Percentiles rank a stretch among this genome's conserved stretches.
Conservation (phyloP, 2,329 filamentous ascomycete genomes). For the Neonectria faginata region DNA sequence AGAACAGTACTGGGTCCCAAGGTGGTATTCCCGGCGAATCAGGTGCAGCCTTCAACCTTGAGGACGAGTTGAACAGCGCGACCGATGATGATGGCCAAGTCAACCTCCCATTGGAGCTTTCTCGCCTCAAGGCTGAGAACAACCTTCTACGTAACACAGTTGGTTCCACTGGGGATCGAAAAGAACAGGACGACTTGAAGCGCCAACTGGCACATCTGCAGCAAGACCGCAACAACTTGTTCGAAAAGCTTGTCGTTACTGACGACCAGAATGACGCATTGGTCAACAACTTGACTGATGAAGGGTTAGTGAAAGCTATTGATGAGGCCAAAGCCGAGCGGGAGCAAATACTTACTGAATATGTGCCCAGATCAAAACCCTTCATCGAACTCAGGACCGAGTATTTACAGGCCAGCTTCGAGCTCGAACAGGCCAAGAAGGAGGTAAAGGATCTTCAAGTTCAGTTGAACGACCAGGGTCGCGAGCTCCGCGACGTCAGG, state of each 20-base stretch:
- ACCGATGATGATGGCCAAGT: slow-evolving; percentile 52
- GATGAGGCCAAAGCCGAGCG: slow-evolving; percentile 46
- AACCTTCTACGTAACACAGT: slow-evolving; percentile 67
- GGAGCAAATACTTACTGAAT: slow-evolving; percentile 57
- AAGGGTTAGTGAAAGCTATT: slow-evolving; percentile 65
- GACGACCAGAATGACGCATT: slow-evolving; percentile 69
- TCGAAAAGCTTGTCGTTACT: slow-evolving; percentile 68
- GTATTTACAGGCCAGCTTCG: slow-evolving; percentile 57
- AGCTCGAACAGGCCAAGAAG: slow-evolving; percentile 61
- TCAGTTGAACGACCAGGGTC: slow-evolving; percentile 64
- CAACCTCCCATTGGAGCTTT: slow-evolving; percentile 64
- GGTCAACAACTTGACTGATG: slow-evolving; percentile 61
- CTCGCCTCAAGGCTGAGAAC: slow-evolving; percentile 72
- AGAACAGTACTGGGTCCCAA: slow-evolving; percentile 48
- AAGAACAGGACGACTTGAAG: slow-evolving; percentile 67
- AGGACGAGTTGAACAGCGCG: slow-evolving; percentile 69
- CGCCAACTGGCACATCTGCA: slow-evolving; percentile 64
- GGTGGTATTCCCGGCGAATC: slow-evolving; percentile 34
- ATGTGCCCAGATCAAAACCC: slow-evolving; percentile 63
- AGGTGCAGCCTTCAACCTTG: slow-evolving; percentile 59
- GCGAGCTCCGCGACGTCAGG: slow-evolving; percentile 65
- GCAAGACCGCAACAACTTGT: slow-evolving; percentile 65
- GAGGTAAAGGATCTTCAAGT: slow-evolving; percentile 58
- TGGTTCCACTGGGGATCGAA: slow-evolving; percentile 65
- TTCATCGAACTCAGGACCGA: slow-evolving; percentile 64